Percentiles rank a stretch among this genome's conserved stretches.
Evolutionary conservation across 2,329 filamentous ascomycete genomes (phyloP).

Genomic region (Aspergillus terreus): DNA sequence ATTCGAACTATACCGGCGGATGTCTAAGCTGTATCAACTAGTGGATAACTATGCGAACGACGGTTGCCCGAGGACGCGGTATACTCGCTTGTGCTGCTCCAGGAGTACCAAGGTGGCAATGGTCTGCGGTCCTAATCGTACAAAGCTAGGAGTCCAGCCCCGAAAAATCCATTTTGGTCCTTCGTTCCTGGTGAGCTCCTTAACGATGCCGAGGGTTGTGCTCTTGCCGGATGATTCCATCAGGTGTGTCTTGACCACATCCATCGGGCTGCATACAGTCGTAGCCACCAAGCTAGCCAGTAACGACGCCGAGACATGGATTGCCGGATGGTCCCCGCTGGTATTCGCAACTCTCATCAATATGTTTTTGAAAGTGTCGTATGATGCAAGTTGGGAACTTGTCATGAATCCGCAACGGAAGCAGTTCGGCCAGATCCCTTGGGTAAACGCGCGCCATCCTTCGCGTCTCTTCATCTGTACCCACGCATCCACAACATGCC

Average conservation of each 20-base stretch:
- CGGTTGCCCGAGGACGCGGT: constrained; percentile 39
- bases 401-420: constrained; percentile 84
- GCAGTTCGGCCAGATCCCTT: constrained; percentile 68
- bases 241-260: constrained; percentile 84
- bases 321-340: constrained; percentile 62
- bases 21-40: not conserved
- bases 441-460: constrained; percentile 16
- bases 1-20: not conserved
- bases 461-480: constrained; percentile 19
- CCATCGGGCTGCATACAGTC: constrained; percentile 78
- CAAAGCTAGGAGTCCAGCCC: constrained; percentile 76
- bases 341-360: constrained; percentile 65
- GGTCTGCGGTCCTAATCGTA: constrained; percentile 64
- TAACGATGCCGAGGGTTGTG: constrained; percentile 56
- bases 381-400: constrained; percentile 75
- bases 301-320: constrained; percentile 75
- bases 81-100: constrained; percentile 79
- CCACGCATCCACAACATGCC: constrained; percentile 22
- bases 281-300: constrained; percentile 79
- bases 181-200: constrained; percentile 65
- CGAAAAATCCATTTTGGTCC: constrained; percentile 82
- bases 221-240: constrained; percentile 58
- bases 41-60: not conserved
- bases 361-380: constrained; percentile 74
- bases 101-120: constrained; percentile 83